Conservation (phyloP, 108 stramenopile genomes). For the Conticribra guillardii region DNA sequence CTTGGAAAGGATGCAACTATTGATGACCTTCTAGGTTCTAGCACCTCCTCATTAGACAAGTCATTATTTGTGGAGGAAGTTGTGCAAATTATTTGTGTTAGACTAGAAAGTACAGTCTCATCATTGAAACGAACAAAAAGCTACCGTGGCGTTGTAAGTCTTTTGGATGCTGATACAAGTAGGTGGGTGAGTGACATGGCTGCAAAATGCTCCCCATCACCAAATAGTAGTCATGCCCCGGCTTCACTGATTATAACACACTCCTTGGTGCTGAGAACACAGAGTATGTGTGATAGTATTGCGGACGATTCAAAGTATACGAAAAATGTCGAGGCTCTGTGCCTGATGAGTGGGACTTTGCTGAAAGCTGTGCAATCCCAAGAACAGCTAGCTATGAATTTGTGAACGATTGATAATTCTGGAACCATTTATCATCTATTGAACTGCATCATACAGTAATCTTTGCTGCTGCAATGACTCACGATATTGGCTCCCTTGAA, state of each 20-base stretch:
- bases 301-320: constrained; percentile 32
- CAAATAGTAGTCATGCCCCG: constrained; percentile 16
- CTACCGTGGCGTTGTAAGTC: constrained; percentile 60
- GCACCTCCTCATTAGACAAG: constrained; percentile 49
- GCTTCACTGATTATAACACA: constrained; percentile 65
- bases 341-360: constrained; percentile 65
- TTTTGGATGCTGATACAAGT: constrained; percentile 81
- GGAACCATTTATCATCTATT: constrained; percentile 40
- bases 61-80: constrained; percentile 60
- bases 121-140: constrained; percentile 50
- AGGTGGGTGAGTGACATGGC: constrained; percentile 74
- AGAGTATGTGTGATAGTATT: constrained; percentile 58
- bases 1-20: constrained; percentile 72
- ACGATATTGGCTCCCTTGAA: constrained; percentile 49
- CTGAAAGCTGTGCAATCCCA: constrained; percentile 59
- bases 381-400: constrained; percentile 26
- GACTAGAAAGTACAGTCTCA: constrained; percentile 56
- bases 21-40: constrained; percentile 61
- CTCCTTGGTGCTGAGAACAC: constrained; percentile 62
- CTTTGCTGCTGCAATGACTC: constrained; percentile 60
- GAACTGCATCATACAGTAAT: constrained; percentile 69
- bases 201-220: constrained; percentile 36
- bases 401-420: constrained; percentile 5
- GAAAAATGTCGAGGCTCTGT: constrained; percentile 68
- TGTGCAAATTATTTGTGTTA: constrained; percentile 67